phyloP scores from a whole-genome alignment of 2,329 filamentous ascomycete genomes.

The Eurotiales sp. region DNA sequence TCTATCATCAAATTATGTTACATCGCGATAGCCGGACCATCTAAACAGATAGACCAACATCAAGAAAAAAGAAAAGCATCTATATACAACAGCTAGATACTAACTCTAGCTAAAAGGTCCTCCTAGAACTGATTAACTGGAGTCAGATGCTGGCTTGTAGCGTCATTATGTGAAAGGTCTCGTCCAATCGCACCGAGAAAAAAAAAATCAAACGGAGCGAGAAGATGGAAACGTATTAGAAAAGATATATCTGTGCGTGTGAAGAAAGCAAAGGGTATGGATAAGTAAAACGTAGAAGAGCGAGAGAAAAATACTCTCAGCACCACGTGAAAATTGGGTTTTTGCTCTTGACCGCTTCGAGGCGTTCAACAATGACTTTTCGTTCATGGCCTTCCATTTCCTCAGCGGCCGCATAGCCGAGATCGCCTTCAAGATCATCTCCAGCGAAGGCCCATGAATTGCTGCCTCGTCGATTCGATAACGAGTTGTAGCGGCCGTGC shows the following conservation, averaged over 20 bases:
- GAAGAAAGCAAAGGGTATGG: constrained; percentile 13
- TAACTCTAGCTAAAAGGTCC: background rate
- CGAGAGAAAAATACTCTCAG: constrained; percentile 40
- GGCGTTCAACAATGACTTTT: constrained; percentile 92
- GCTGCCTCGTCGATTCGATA: constrained; percentile 35
- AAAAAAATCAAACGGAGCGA: constrained; percentile 13
- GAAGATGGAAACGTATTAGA: background rate
- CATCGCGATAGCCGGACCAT: background rate
- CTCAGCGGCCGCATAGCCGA: constrained; percentile 90
- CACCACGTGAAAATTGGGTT: constrained; percentile 99
- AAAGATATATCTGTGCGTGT: constrained; percentile 7
- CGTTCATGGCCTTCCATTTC: constrained; percentile 87
- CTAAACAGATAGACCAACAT: background rate
- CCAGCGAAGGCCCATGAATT: constrained; percentile 54
- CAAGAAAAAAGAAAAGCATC: background rate
- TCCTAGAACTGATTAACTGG: background rate
- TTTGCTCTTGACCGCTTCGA: constrained; percentile 92
- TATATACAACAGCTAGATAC: constrained; percentile 10
- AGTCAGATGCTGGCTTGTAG: constrained; percentile 2
- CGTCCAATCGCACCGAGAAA: constrained; percentile 2
- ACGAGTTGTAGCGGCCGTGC: constrained; percentile 34
- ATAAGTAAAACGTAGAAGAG: background rate
- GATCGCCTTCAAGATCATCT: constrained; percentile 82
- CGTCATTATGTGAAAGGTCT: constrained; percentile 4
- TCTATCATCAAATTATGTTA: background rate